Conservation (phyloP, 441 rosid genomes). For the Brassica balearica region DNA sequence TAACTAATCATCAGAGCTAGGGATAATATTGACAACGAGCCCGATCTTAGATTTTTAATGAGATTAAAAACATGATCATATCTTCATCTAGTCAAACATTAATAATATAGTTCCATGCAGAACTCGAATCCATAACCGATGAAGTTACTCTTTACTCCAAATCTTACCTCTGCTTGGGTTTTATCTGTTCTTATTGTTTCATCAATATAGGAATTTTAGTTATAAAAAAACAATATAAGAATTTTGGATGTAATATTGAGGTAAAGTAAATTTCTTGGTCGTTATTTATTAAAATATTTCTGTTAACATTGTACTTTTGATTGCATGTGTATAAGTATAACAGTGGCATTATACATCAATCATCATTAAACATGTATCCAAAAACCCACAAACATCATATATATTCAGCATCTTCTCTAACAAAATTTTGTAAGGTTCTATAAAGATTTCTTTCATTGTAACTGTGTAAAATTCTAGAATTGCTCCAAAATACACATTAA, state of each 20-base stretch:
- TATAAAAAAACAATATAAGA: too few relatives aligned
- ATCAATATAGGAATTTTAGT: too few relatives aligned
- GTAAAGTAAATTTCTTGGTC: background rate
- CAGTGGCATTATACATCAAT: background rate
- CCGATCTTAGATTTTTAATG: too few relatives aligned
- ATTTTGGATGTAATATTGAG: background rate
- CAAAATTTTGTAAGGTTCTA: background rate
- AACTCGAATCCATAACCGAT: too few relatives aligned
- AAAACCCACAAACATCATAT: background rate
- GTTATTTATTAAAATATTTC: background rate
- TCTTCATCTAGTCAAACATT: too few relatives aligned
- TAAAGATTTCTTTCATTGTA: background rate
- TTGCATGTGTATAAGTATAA: conserved; percentile 8
- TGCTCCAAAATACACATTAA: background rate
- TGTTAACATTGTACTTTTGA: background rate
- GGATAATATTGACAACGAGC: too few relatives aligned
- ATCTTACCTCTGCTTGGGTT: too few relatives aligned
- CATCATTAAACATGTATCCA: background rate
- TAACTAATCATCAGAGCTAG: too few relatives aligned
- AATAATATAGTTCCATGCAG: too few relatives aligned
- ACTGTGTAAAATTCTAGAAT: background rate
- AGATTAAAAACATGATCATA: too few relatives aligned
- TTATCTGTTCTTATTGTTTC: too few relatives aligned
- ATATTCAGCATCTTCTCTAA: background rate
- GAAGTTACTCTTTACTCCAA: too few relatives aligned